Evolutionary conservation across 2,329 filamentous ascomycete genomes (phyloP), one percentile per base, ranked within the genome.

Genomic region (Botrytis sinoallii): DNA sequence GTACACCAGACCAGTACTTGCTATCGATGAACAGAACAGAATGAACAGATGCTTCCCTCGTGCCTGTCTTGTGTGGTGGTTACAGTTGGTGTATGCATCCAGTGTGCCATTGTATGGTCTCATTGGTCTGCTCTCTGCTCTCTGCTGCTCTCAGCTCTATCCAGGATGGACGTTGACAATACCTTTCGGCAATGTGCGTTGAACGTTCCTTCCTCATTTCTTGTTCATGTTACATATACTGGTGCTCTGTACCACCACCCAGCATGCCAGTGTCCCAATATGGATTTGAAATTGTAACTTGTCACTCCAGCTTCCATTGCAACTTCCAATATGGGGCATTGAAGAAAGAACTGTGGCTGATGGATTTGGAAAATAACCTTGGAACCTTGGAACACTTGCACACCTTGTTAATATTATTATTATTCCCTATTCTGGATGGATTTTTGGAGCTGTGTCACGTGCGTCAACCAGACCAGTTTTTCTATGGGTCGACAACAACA

Each of bases 401-500:
- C 12, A 4, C 32, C 22, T n/a, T 22, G 7, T 16, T 46, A 46
- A 48, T 10, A 48, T 48, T 22, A 55, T 14, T 12, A n/a, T 32
- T 29, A 18, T 57, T 55, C 14, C 52, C 25, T 8, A 29, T 57
- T 57, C 52, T 29, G 52, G 18, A 18, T 7, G 14, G 8, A n/a
- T 52, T 2, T 18, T 57, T 8, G n/a, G 52, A n/a, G n/a, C 52
- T 57, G 52, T 29, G n/a, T 57, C 52, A 57, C 52, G 52, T 57
- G 52, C 18, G 52, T 12, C 35, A 20, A 40, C 60, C 38, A 64
- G 38, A 42, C 60, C 40, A 65, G n/a, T 32, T 44, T 65, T 65
- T 65, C 29, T 66, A 66, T 66, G 64, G 64, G 64, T 66, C 64
- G 20, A 48, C 29, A 18, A 66, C 64, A 66, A 66, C 64, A 40